These are phyloP conservation scores for Vaccinium darrowii DNA, from an alignment of 148 eudicot species.

Conservation along the genomic window DNA sequence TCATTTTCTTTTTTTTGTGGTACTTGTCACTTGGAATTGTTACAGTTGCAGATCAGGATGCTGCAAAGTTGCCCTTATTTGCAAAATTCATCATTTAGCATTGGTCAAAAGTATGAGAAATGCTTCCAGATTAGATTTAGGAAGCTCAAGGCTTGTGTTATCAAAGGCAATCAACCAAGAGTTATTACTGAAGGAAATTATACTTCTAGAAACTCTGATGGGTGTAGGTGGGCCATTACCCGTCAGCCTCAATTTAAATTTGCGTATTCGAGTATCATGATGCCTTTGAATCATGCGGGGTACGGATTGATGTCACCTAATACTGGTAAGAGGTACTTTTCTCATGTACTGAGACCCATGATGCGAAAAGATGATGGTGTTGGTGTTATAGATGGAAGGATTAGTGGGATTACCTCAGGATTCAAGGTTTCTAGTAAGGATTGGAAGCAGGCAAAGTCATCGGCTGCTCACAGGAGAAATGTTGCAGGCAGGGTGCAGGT, in stretches of 20 bases:
- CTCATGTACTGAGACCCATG: constrained; percentile 35
- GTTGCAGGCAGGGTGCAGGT: constrained; percentile 3
- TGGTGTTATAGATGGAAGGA: constrained; percentile 27
- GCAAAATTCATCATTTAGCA: constrained; percentile 21
- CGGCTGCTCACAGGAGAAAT: constrained; percentile 31
- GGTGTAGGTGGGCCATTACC: constrained; percentile 27
- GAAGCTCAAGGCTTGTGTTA: constrained; percentile 33
- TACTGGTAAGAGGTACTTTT: constrained; percentile 46
- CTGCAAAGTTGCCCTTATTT: constrained; percentile 27
- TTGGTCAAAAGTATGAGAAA: constrained; percentile 29
- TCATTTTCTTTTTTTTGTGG: constrained; percentile 6
- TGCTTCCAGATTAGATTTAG: constrained; percentile 33
- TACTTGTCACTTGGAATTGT: not conserved
- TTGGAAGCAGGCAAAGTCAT: constrained; percentile 35
- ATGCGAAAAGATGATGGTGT: constrained; percentile 21
- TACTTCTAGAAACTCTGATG: constrained; percentile 29
- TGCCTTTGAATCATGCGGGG: constrained; percentile 26
- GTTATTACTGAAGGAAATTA: constrained; percentile 24
- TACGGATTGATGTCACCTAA: constrained; percentile 26
- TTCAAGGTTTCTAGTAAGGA: constrained; percentile 26
- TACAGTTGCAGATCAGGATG: constrained; percentile 48
- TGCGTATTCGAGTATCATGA: constrained; percentile 28
- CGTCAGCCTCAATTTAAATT: constrained; percentile 27
- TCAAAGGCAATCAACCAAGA: constrained; percentile 27
- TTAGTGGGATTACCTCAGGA: constrained; percentile 19